phyloP scores from a whole-genome alignment of 192 early-diverging fungal species.

The Coemansia sp. region DNA sequence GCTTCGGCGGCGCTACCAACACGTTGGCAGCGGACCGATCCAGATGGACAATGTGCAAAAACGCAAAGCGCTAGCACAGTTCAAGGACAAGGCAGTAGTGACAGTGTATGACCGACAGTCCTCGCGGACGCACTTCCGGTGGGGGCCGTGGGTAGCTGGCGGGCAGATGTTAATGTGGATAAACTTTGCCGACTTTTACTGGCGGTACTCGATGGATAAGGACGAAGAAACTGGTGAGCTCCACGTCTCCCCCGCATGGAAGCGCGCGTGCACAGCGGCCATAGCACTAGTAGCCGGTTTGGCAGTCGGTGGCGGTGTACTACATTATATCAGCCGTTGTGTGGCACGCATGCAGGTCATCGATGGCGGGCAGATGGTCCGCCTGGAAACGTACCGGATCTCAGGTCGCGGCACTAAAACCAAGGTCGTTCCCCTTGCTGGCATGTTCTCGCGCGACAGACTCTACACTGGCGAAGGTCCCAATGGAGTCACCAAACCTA shows the following conservation, averaged over 20 bases:
- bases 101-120: constrained; percentile 27
- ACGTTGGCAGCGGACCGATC: neutral
- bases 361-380: constrained; percentile 27
- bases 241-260: constrained; percentile 31
- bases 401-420: constrained; percentile 24
- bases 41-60: constrained; percentile 26
- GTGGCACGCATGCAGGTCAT: constrained; percentile 33
- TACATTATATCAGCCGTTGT: constrained; percentile 45
- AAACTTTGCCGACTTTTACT: constrained; percentile 57
- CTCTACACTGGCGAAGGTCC: constrained; percentile 37
- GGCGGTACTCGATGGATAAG: constrained; percentile 45
- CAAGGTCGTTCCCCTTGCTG: constrained; percentile 17
- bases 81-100: constrained; percentile 18
- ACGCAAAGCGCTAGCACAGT: constrained; percentile 32
- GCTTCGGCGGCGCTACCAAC: neutral
- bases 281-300: constrained; percentile 33
- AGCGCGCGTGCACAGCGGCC: constrained; percentile 32
- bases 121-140: constrained; percentile 31
- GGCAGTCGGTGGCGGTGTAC: constrained; percentile 34
- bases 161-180: constrained; percentile 51
- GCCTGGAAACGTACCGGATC: constrained; percentile 34
- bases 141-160: constrained; percentile 49
- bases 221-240: constrained; percentile 42
- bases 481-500: constrained; percentile 25
- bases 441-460: constrained; percentile 35